Conservation (phyloP, 2,329 filamentous ascomycete species). For the Colletotrichum horii region DNA sequence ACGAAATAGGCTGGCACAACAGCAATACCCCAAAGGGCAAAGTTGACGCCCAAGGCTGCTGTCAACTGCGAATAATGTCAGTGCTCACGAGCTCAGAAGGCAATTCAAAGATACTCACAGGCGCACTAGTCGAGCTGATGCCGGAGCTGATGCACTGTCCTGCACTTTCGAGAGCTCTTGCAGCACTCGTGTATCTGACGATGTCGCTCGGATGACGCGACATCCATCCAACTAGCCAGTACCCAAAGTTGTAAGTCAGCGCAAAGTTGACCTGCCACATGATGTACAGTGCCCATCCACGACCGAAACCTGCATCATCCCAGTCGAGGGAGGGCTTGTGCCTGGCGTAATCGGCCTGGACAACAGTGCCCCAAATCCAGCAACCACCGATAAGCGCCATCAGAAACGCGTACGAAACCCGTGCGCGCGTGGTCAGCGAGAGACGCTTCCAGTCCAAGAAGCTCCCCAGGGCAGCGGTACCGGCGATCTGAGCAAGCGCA, state of each 20-base stretch:
- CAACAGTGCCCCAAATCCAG: conserved; percentile 32
- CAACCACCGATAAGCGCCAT: conserved; percentile 30
- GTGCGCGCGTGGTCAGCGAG: conserved; percentile 23
- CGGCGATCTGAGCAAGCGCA: conserved; percentile 28
- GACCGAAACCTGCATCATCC: conserved; percentile 28
- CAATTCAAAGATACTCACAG: neutral
- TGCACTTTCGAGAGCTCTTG: conserved; percentile 30
- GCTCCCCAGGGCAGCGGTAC: conserved; percentile 27
- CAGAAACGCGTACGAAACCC: conserved; percentile 26
- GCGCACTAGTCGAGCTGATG: conserved; percentile 33
- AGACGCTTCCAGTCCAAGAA: conserved; percentile 30
- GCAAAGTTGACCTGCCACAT: conserved; percentile 35
- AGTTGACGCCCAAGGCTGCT: neutral
- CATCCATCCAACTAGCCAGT: conserved; percentile 34
- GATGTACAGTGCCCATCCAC: conserved; percentile 35
- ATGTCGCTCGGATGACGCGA: conserved; percentile 29
- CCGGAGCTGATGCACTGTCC: conserved; percentile 32
- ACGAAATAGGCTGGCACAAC: neutral
- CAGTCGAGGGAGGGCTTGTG: conserved; percentile 31
- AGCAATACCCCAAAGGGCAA: neutral
- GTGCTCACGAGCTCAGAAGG: neutral
- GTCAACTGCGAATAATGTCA: neutral
- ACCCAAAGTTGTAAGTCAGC: conserved; percentile 37
- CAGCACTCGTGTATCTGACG: conserved; percentile 28
- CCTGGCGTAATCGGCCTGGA: conserved; percentile 31